Conservation (phyloP, 2,329 filamentous ascomycete species). For the Penicillium sp. region DNA sequence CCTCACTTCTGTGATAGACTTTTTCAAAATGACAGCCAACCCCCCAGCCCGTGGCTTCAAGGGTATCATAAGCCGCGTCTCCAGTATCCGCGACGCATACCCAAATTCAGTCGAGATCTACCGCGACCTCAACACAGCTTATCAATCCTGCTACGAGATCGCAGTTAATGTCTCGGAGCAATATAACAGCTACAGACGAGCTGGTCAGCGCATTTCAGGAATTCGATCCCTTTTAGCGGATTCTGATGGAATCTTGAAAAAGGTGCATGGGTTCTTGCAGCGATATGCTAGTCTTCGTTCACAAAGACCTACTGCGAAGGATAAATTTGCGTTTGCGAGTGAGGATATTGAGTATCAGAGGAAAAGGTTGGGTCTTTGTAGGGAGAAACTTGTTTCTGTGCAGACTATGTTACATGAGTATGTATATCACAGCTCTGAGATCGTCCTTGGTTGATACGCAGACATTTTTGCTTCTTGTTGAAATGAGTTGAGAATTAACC, state of each 20-base stretch:
- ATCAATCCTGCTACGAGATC: conserved; percentile 3
- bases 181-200: not conserved
- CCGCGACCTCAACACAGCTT: not conserved
- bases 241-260: not conserved
- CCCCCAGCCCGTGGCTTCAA: not conserved
- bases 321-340: not conserved
- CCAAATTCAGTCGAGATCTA: not conserved
- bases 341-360: conserved; percentile 2
- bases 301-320: not conserved
- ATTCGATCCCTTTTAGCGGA: not conserved
- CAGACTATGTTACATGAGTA: conserved; percentile 2
- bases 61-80: not conserved
- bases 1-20: too few relatives aligned
- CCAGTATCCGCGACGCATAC: not conserved
- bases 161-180: not conserved
- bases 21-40: not conserved
- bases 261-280: not conserved
- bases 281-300: not conserved
- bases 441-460: too few relatives aligned
- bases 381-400: not conserved
- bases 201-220: not conserved
- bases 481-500: not conserved
- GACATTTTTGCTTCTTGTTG: too few relatives aligned
- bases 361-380: not conserved
- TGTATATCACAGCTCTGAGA: too few relatives aligned